Evolutionary conservation across 306 rosid genomes (phyloP).

Genomic region (Malus asiatica): DNA sequence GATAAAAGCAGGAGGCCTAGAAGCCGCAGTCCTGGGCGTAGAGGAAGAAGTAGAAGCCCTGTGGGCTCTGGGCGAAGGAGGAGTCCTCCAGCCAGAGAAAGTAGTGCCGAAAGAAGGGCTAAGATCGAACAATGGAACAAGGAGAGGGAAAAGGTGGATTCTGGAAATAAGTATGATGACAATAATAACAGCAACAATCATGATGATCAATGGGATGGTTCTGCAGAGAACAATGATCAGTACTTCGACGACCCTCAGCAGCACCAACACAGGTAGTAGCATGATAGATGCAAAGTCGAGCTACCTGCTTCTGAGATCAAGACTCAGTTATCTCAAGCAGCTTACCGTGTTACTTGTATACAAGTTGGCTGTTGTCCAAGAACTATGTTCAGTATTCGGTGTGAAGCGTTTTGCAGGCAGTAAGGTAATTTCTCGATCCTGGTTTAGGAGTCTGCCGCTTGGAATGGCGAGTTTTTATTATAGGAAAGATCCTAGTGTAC

Average conservation of each 20-base stretch:
- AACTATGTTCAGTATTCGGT: slow-evolving; percentile 15
- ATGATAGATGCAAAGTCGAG: slow-evolving; percentile 6
- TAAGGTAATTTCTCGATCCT: slow-evolving; percentile 1
- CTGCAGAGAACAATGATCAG: slow-evolving; percentile 39
- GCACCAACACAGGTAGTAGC: slow-evolving; percentile 32
- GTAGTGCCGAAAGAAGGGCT: slow-evolving; percentile 91
- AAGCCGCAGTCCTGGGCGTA: slow-evolving; percentile 88
- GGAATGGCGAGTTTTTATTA: slow-evolving; percentile 3
- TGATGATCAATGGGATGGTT: slow-evolving; percentile 36
- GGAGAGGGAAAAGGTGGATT: slow-evolving; percentile 56
- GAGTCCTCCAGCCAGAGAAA: slow-evolving; percentile 73
- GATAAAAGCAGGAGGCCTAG: slow-evolving; percentile 68
- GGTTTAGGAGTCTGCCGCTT: slow-evolving; percentile 2
- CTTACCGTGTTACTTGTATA: slow-evolving; percentile 26
- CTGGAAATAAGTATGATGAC: slow-evolving; percentile 33
- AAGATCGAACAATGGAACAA: slow-evolving; percentile 94
- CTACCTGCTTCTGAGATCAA: slow-evolving; percentile 28
- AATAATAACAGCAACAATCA: slow-evolving; percentile 22
- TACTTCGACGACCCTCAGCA: slow-evolving; percentile 40
- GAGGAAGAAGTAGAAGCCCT: slow-evolving; percentile 88
- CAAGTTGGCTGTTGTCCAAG: slow-evolving; percentile 36
- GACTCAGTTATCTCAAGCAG: slow-evolving; percentile 21
- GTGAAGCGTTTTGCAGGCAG: slow-evolving; percentile 16
- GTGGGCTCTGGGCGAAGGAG: slow-evolving; percentile 62
- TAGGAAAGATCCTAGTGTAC: neutral